These are phyloP conservation scores for Agaricus sinodeliciosus DNA, from an alignment of 768 basidiomycete species.

Conservation along the genomic window DNA sequence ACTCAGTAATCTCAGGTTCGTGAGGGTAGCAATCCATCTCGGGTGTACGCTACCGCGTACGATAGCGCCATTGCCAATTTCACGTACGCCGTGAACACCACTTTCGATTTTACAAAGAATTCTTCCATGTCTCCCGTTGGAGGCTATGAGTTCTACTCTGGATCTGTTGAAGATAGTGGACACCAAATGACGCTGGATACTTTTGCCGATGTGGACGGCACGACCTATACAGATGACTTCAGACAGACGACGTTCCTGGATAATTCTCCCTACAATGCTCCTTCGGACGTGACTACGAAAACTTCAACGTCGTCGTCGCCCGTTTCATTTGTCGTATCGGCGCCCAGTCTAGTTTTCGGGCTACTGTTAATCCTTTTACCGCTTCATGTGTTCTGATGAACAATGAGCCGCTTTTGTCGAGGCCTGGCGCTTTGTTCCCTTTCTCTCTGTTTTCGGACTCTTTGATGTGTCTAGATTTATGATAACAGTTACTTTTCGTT, in stretches of 20 bases:
- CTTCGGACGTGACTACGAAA: slow-evolving; percentile 17
- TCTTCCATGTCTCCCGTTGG: slow-evolving; percentile 18
- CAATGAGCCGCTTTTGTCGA: background rate
- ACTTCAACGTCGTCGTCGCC: slow-evolving; percentile 13
- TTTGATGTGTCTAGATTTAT: background rate
- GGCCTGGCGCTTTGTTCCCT: background rate
- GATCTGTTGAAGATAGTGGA: slow-evolving; percentile 18
- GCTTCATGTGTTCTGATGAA: background rate
- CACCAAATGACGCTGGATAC: slow-evolving; percentile 23
- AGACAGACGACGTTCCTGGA: slow-evolving; percentile 22
- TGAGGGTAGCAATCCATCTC: slow-evolving; percentile 21
- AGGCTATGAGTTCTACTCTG: slow-evolving; percentile 33
- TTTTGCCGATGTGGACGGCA: slow-evolving; percentile 17
- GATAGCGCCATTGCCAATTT: slow-evolving; percentile 26
- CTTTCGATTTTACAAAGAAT: slow-evolving; percentile 24
- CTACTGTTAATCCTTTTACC: background rate
- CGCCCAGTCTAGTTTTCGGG: background rate
- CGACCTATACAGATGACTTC: slow-evolving; percentile 22
- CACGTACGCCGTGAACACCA: slow-evolving; percentile 20
- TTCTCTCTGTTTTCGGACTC: background rate
- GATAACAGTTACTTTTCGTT: background rate
- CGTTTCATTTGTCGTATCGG: background rate
- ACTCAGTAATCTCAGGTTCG: slow-evolving; percentile 15
- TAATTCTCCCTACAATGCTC: slow-evolving; percentile 20
- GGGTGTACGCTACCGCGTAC: slow-evolving; percentile 27